A percentile compares a stretch with the other conserved stretches of the same genome.
These are phyloP conservation scores for Begonia masoniana DNA, from an alignment of 306 rosid species.

Conservation along the genomic window DNA sequence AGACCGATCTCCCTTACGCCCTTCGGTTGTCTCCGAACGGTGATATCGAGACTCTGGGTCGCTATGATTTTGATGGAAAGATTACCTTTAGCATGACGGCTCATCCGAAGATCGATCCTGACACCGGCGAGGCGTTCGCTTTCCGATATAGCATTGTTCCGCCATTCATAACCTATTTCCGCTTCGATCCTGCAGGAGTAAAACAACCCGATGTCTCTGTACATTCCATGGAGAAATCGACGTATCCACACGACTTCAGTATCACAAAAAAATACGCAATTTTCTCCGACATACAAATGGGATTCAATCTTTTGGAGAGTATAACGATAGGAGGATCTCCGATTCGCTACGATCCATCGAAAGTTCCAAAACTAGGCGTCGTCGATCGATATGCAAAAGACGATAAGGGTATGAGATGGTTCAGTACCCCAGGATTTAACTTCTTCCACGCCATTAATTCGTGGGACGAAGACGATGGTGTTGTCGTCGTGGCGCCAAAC, in stretches of 20 bases:
- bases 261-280: slow-evolving; percentile 57
- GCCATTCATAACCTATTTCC: slow-evolving; percentile 68
- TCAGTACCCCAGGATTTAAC: slow-evolving; percentile 74
- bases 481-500: slow-evolving; percentile 66
- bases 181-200: slow-evolving; percentile 30
- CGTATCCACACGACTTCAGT: slow-evolving; percentile 71
- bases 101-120: slow-evolving; percentile 62
- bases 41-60: slow-evolving; percentile 45
- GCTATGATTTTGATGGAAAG: slow-evolving; percentile 56
- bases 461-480: slow-evolving; percentile 68
- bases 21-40: slow-evolving; percentile 25
- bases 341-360: slow-evolving; percentile 42
- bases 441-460: slow-evolving; percentile 72
- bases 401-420: slow-evolving; percentile 63
- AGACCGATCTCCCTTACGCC: slow-evolving; percentile 66
- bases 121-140: slow-evolving; percentile 59
- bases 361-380: slow-evolving; percentile 46
- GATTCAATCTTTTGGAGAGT: slow-evolving; percentile 60
- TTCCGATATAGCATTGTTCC: slow-evolving; percentile 67
- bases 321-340: slow-evolving; percentile 41
- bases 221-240: slow-evolving; percentile 51
- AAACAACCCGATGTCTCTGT: slow-evolving; percentile 56
- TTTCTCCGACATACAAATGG: slow-evolving; percentile 61
- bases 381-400: slow-evolving; percentile 53
- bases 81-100: slow-evolving; percentile 68